Percentiles rank a stretch among this genome's conserved stretches.
Conservation (phyloP, 768 basidiomycete species). For the Psilocybe cubensis region DNA sequence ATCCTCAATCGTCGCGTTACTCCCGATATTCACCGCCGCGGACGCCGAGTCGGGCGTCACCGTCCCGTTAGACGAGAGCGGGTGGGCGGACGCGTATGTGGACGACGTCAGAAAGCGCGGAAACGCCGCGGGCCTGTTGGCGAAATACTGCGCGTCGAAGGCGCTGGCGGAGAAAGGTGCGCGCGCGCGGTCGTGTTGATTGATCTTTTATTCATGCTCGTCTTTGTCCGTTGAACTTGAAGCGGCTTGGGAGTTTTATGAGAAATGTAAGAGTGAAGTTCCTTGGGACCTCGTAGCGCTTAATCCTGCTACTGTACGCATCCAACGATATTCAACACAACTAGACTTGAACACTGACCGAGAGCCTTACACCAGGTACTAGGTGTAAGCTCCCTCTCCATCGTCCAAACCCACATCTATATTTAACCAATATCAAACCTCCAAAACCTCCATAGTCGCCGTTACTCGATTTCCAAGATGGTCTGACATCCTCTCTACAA, state of each 20-base stretch:
- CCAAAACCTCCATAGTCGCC: background rate
- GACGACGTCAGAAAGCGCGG: constrained; percentile 53
- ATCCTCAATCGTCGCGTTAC: constrained; percentile 58
- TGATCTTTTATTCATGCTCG: background rate
- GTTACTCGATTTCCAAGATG: background rate
- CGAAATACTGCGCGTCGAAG: constrained; percentile 63
- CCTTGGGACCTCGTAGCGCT: constrained; percentile 56
- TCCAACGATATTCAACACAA: background rate
- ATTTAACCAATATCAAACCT: too few species aligned
- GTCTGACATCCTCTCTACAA: constrained; percentile 9
- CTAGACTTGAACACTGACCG: background rate
- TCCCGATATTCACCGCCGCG: constrained; percentile 25
- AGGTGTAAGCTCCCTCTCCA: too few species aligned
- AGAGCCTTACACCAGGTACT: background rate
- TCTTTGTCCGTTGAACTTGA: background rate
- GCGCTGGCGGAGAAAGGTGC: constrained; percentile 59
- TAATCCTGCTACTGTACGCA: constrained; percentile 51
- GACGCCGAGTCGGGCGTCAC: constrained; percentile 5
- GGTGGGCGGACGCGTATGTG: constrained; percentile 63
- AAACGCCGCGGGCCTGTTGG: constrained; percentile 36
- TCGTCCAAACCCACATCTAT: too few species aligned
- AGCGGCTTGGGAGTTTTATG: constrained; percentile 49
- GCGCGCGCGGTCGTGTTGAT: background rate
- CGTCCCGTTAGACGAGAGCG: constrained; percentile 43
- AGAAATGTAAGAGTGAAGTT: constrained; percentile 40